phyloP scores from a whole-genome alignment of 257 asterid species.

The Lantana camara region DNA sequence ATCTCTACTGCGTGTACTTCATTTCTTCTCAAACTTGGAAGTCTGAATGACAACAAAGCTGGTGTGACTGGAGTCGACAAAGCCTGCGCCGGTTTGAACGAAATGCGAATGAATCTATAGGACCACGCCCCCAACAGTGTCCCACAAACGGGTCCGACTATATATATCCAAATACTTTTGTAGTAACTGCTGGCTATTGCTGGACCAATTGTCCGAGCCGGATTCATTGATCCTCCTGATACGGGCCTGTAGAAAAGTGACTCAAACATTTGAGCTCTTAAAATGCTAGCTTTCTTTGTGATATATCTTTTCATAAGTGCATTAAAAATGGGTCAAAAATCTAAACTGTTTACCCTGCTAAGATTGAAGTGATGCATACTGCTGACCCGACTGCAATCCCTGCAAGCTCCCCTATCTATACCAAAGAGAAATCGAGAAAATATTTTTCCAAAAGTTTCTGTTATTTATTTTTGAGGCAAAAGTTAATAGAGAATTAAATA shows the following conservation, averaged over 20 bases:
- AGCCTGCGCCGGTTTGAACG: conserved; percentile 51
- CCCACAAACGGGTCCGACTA: conserved; percentile 71
- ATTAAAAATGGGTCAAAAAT: no score
- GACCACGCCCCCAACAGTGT: conserved; percentile 72
- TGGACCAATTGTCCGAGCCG: conserved; percentile 79
- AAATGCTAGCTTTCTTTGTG: neutral
- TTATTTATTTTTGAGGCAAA: neutral
- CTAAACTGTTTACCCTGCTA: conserved; percentile 82
- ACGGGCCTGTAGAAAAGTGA: conserved; percentile 55
- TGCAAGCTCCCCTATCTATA: conserved; percentile 82
- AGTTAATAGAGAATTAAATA: no score
- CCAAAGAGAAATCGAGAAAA: conserved; percentile 1
- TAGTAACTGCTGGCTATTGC: conserved; percentile 74
- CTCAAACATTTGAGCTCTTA: neutral
- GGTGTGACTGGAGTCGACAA: conserved; percentile 32
- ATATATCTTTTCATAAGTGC: neutral
- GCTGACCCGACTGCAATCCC: conserved; percentile 93
- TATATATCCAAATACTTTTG: conserved; percentile 71
- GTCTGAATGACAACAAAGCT: conserved; percentile 43
- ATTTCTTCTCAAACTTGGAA: conserved; percentile 48
- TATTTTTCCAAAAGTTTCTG: neutral
- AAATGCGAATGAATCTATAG: conserved; percentile 56
- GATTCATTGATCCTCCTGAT: conserved; percentile 96
- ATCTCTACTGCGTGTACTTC: conserved; percentile 27
- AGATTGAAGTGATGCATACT: conserved; percentile 84